Conservation (phyloP, 78 protist genomes). For the Chrysochromulina tobinii region DNA sequence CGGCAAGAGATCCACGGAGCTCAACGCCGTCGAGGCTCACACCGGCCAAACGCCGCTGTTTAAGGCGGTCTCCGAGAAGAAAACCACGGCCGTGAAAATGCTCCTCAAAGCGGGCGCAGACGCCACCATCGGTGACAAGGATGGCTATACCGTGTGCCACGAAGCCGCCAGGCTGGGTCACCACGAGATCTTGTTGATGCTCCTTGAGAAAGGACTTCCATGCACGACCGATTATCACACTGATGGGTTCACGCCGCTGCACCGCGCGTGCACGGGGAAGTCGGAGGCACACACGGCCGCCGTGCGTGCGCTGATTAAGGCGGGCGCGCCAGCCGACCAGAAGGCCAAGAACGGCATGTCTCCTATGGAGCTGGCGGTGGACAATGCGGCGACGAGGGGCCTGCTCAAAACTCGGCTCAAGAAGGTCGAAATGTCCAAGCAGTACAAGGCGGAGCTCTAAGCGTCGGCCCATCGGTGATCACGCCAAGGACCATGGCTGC, state of each 20-base stretch:
- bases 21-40: not conserved
- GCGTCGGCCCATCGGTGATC: too few relatives aligned
- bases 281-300: conserved; percentile 4
- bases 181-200: not conserved
- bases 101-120: conserved; percentile 29
- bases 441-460: too few relatives aligned
- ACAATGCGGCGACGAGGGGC: too few relatives aligned
- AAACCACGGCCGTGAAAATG: not conserved
- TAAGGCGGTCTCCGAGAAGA: conserved; percentile 1
- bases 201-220: conserved; percentile 26
- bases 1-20: not conserved
- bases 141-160: not conserved
- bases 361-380: not conserved
- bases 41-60: conserved; percentile 29
- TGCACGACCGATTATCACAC: not conserved
- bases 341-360: not conserved
- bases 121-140: conserved; percentile 20
- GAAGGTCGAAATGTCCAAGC: too few relatives aligned
- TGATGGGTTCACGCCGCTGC: conserved; percentile 32
- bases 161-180: conserved; percentile 34
- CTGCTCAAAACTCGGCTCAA: too few relatives aligned
- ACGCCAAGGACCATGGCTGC: too few relatives aligned
- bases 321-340: not conserved
- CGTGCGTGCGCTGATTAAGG: not conserved
- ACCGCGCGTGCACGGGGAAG: conserved; percentile 26